Percentiles rank a stretch among this genome's conserved stretches.
Conservation (phyloP, 331 rosid genomes). For the Cydonia oblonga region DNA sequence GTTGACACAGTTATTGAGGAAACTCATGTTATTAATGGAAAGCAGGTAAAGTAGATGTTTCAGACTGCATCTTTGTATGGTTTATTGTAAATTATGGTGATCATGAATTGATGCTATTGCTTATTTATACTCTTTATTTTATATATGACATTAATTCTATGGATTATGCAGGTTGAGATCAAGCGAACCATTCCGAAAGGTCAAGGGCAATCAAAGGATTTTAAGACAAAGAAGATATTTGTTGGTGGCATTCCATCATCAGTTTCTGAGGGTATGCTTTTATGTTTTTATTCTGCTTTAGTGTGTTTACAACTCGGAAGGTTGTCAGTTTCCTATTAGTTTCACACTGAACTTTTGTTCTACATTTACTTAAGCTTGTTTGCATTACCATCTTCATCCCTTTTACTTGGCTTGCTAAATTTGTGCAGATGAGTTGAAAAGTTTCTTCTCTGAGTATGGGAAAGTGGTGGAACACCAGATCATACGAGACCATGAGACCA, state of each 20-base stretch:
- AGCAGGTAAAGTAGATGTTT: slow-evolving; percentile 22
- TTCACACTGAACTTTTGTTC: too few species aligned
- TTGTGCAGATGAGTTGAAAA: slow-evolving; percentile 36
- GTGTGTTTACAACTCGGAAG: not conserved
- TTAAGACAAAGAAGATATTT: slow-evolving; percentile 50
- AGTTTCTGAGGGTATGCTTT: slow-evolving; percentile 35
- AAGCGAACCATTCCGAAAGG: slow-evolving; percentile 55
- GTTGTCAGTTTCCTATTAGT: too few species aligned
- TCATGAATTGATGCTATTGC: not conserved
- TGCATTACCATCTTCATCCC: not conserved
- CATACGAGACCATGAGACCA: slow-evolving; percentile 49
- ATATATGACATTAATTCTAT: not conserved
- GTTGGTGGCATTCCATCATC: slow-evolving; percentile 57
- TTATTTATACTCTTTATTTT: not conserved
- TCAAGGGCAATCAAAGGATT: slow-evolving; percentile 54
- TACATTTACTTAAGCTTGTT: not conserved
- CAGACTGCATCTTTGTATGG: not conserved
- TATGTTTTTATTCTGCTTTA: not conserved
- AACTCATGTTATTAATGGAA: slow-evolving; percentile 41
- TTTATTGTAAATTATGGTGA: not conserved
- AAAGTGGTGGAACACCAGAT: slow-evolving; percentile 47
- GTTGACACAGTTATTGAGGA: slow-evolving; percentile 52
- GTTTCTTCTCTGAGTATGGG: slow-evolving; percentile 38
- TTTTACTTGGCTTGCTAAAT: not conserved
- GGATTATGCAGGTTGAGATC: slow-evolving; percentile 28